Conservation (phyloP, 306 rosid species). For the Glycine soja region DNA sequence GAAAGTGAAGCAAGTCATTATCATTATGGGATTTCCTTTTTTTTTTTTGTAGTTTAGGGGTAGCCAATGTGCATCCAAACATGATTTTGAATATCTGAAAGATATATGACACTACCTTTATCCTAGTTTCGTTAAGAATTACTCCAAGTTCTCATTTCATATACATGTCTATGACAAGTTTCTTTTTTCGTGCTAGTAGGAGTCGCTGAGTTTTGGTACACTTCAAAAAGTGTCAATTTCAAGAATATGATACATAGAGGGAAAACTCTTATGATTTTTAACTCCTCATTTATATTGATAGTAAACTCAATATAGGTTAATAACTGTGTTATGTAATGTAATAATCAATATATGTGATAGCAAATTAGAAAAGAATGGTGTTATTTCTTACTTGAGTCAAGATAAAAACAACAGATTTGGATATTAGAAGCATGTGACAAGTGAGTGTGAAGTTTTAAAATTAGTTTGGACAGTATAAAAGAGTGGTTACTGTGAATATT, state of each 20-base stretch:
- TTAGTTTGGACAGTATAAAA: slow-evolving; percentile 13
- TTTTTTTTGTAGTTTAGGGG: neutral
- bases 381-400: slow-evolving; percentile 16
- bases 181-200: neutral
- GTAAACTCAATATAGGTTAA: slow-evolving; percentile 15
- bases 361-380: neutral
- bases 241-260: neutral
- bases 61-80: neutral
- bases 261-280: neutral
- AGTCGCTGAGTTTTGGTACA: too few relatives aligned
- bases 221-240: neutral
- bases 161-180: neutral
- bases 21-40: too few relatives aligned
- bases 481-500: slow-evolving; percentile 32
- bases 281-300: neutral
- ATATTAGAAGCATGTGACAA: neutral
- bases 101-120: neutral
- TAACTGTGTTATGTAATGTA: neutral
- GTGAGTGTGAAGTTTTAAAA: neutral
- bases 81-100: neutral
- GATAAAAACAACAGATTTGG: neutral
- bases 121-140: slow-evolving; percentile 20
- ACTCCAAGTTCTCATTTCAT: slow-evolving; percentile 3
- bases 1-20: neutral
- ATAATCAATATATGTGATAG: slow-evolving; percentile 1